Percentiles rank a stretch among this genome's conserved stretches.
These are phyloP conservation scores for Cercospora janseana DNA, from an alignment of 2,329 filamentous ascomycete genomes.

Conservation along the genomic window DNA sequence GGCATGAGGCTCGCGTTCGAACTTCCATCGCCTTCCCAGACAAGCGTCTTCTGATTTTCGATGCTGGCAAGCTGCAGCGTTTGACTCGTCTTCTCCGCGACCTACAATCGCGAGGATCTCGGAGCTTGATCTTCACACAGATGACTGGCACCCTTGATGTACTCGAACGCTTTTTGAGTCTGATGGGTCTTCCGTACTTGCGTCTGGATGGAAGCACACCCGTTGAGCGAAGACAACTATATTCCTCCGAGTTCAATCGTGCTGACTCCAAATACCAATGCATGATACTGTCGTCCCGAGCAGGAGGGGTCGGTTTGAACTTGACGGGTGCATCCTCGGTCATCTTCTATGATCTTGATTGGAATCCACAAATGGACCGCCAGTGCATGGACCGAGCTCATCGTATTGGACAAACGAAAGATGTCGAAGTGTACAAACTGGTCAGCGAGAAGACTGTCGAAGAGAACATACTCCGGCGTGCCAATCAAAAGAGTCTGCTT, in stretches of 20 bases:
- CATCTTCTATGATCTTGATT: constrained; percentile 98
- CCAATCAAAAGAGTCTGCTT: constrained; percentile 94
- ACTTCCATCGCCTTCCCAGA: constrained; percentile 96
- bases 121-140: constrained; percentile 96
- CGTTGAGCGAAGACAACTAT: constrained; percentile 89
- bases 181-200: constrained; percentile 94
- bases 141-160: constrained; percentile 99
- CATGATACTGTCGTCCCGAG: constrained; percentile 93
- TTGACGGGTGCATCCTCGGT: constrained; percentile 95
- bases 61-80: constrained; percentile 92
- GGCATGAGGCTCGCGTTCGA: constrained; percentile 89
- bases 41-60: constrained; percentile 91
- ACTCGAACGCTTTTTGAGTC: constrained; percentile 94
- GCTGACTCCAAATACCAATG: constrained; percentile 86
- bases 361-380: constrained; percentile 99
- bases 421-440: constrained; percentile 89
- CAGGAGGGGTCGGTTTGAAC: constrained; percentile 93
- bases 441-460: constrained; percentile 73
- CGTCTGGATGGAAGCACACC: constrained; percentile 95
- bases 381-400: constrained; percentile 97
- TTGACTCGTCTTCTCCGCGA: constrained; percentile 82
- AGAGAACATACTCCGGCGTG: constrained; percentile 94
- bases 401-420: constrained; percentile 93
- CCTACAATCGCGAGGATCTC: constrained; percentile 84
- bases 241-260: constrained; percentile 90